Evolutionary conservation across 202 grass and related monocot species (phyloP).

Genomic region (Musa balbisiana): DNA sequence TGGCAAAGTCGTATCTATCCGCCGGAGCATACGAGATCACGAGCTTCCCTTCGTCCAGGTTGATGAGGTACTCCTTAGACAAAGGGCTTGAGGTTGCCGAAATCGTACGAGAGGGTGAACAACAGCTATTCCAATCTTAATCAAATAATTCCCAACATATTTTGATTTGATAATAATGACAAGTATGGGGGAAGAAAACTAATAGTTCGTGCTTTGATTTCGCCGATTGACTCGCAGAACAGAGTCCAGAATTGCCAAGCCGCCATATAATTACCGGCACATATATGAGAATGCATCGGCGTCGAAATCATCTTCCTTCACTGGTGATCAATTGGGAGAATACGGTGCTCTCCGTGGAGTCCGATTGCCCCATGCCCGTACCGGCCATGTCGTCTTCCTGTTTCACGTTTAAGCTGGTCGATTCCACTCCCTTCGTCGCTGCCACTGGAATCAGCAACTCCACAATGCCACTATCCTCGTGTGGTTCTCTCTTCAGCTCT

Average conservation of each 20-base stretch:
- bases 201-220: constrained; percentile 26
- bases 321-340: constrained; percentile 30
- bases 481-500: constrained; percentile 1
- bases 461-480: constrained; percentile 26
- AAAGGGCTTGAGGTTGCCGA: constrained; percentile 43
- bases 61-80: constrained; percentile 74
- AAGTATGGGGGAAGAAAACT: constrained; percentile 32
- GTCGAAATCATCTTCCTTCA: constrained; percentile 27
- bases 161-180: too few species aligned
- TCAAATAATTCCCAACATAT: too few species aligned
- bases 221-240: constrained; percentile 42
- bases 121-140: too few species aligned
- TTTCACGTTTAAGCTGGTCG: not conserved
- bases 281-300: constrained; percentile 27
- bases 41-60: constrained; percentile 46
- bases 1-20: constrained; percentile 36
- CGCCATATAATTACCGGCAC: too few species aligned
- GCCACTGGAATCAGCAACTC: constrained; percentile 13
- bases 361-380: not conserved
- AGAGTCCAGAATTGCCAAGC: not conserved
- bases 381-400: not conserved
- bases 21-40: constrained; percentile 65
- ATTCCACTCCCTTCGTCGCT: not conserved
- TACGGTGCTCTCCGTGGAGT: not conserved
- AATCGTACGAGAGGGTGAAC: constrained; percentile 59